Conservation (phyloP, 2,329 filamentous ascomycete species). For the Colletotrichum sp. region DNA sequence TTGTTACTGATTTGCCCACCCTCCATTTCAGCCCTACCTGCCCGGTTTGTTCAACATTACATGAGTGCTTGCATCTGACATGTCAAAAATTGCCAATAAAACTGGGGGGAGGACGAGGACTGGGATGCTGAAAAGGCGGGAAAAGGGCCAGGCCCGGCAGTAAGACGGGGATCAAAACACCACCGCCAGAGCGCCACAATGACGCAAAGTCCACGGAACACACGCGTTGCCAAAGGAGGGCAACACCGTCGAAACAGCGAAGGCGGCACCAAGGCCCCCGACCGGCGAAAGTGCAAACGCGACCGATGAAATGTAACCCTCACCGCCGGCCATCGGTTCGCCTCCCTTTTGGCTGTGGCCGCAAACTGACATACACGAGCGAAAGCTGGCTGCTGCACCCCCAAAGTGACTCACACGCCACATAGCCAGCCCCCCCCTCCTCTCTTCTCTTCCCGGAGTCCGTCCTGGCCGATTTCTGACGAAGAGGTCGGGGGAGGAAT, state of each 20-base stretch:
- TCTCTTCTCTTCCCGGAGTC: neutral
- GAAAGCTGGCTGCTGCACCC: neutral
- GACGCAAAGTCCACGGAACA: neutral
- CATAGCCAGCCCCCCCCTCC: neutral
- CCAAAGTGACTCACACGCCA: neutral
- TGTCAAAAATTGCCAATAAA: neutral
- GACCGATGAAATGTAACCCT: neutral
- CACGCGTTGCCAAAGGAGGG: neutral
- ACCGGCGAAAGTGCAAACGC: neutral
- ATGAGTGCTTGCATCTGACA: neutral
- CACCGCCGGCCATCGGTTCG: neutral
- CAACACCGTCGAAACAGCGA: neutral
- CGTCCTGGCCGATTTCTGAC: neutral
- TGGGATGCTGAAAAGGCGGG: neutral
- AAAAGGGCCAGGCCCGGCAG: neutral
- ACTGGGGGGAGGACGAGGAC: neutral
- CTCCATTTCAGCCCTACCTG: neutral
- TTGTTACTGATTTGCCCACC: neutral
- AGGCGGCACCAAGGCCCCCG: neutral
- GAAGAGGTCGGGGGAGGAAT: neutral
- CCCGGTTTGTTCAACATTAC: neutral
- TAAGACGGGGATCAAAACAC: neutral
- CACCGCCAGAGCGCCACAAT: conserved; percentile 1
- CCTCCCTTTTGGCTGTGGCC: neutral
- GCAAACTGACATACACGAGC: neutral